Percentiles rank a stretch among this genome's conserved stretches.
Conservation (phyloP, 768 basidiomycete genomes). For the Tylopilus vinaceipallidus region DNA sequence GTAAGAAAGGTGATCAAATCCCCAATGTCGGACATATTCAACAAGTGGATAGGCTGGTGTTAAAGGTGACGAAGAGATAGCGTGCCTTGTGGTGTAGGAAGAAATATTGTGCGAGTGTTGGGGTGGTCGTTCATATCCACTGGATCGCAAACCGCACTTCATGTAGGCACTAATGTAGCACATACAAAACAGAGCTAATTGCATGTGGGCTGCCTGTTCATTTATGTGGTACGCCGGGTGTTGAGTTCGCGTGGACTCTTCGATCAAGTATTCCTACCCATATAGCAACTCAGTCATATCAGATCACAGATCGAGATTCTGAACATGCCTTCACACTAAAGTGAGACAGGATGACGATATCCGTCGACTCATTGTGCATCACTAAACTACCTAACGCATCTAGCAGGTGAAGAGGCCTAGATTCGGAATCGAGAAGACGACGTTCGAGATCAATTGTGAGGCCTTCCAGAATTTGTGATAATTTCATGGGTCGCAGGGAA, state of each 20-base stretch:
- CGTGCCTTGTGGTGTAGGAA: neutral
- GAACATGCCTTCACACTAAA: constrained; percentile 7
- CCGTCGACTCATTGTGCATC: neutral
- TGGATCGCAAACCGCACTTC: neutral
- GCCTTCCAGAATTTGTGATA: constrained; percentile 1
- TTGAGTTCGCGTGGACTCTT: neutral
- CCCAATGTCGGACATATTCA: neutral
- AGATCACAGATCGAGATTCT: neutral
- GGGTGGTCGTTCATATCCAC: neutral
- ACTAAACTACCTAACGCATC: constrained; percentile 6
- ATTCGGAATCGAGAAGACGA: neutral
- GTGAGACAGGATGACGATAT: constrained; percentile 3
- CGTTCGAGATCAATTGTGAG: constrained; percentile 1
- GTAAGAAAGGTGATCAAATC: constrained; percentile 4
- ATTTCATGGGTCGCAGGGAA: neutral
- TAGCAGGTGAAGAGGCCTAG: neutral
- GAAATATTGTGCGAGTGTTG: neutral
- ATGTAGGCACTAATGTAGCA: neutral
- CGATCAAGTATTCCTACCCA: constrained; percentile 6
- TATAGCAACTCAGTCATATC: neutral
- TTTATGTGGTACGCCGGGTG: neutral
- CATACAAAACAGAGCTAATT: neutral
- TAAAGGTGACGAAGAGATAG: neutral
- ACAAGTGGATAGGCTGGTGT: neutral
- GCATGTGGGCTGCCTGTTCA: neutral